These are phyloP conservation scores for Eucalyptus albens DNA, from an alignment of 345 rosid genomes.

Conservation along the genomic window DNA sequence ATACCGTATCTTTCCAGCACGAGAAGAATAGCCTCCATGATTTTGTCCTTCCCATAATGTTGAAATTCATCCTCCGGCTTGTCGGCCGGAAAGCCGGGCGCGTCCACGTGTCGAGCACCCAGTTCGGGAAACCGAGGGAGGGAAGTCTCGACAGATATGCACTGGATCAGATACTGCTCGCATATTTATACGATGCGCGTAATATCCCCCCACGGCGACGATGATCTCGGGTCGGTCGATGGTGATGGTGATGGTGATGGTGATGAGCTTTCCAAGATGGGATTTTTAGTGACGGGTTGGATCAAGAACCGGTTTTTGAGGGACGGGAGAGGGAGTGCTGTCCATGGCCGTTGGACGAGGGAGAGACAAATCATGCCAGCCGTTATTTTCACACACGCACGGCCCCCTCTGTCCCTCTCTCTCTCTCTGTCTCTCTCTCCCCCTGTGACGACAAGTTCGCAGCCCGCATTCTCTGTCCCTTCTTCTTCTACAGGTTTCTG, in stretches of 20 bases:
- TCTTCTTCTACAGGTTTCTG: not conserved
- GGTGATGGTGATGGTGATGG: not conserved
- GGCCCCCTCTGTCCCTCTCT: not conserved
- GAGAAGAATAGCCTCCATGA: not conserved
- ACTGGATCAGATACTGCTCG: not conserved
- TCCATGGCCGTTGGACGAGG: not conserved
- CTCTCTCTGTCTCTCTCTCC: not conserved
- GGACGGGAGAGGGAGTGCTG: not conserved
- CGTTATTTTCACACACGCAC: not conserved
- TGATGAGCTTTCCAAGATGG: not conserved
- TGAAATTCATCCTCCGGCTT: not conserved
- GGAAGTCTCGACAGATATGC: not conserved
- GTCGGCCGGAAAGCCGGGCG: not conserved
- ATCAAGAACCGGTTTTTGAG: not conserved
- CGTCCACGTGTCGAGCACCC: not conserved
- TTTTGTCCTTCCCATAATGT: not conserved
- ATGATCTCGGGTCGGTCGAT: not conserved
- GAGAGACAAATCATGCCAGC: slow-evolving; percentile 7
- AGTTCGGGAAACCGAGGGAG: not conserved
- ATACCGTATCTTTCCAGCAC: not conserved
- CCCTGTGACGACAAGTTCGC: not conserved
- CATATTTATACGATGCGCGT: not conserved
- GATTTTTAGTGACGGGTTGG: not conserved
- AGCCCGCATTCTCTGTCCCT: not conserved
- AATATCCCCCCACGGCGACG: not conserved